Conservation (phyloP, 768 basidiomycete genomes). For the Leucosporidium creatinivorum region DNA sequence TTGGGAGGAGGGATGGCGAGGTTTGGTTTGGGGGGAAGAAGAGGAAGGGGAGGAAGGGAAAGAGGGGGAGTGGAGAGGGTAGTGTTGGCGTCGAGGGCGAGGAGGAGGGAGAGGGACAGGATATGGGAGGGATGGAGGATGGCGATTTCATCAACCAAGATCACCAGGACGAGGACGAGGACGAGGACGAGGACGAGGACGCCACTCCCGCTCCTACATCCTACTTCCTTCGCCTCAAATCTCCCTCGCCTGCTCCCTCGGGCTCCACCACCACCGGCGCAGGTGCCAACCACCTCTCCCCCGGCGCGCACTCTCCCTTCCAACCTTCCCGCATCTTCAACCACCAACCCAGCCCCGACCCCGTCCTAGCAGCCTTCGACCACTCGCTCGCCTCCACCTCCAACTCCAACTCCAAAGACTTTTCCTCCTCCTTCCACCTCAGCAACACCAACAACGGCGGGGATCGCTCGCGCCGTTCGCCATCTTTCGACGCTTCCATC, state of each 20-base stretch:
- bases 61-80: not conserved
- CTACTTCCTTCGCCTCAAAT: conserved; percentile 26
- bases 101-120: not conserved
- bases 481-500: too few species aligned
- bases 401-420: too few species aligned
- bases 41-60: conserved; percentile 11
- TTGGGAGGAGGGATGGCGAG: conserved; percentile 20
- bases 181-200: conserved; percentile 12
- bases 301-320: conserved; percentile 2
- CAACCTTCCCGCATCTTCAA: not conserved
- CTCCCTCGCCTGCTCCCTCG: conserved; percentile 9
- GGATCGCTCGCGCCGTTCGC: conserved; percentile 45
- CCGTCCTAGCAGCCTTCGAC: conserved; percentile 18
- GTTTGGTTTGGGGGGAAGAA: conserved; percentile 29
- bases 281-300: not conserved
- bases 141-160: conserved; percentile 9
- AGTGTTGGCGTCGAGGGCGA: not conserved
- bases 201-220: conserved; percentile 10
- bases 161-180: not conserved
- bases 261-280: not conserved
- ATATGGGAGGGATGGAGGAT: not conserved
- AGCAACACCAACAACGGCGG: conserved; percentile 6
- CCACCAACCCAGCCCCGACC: not conserved
- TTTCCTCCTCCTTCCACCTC: conserved; percentile 1
- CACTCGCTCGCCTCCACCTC: not conserved